Percentiles rank a stretch among this genome's conserved stretches.
Evolutionary conservation across 768 basidiomycete genomes (phyloP).

Genomic region (Macrolepiota dolichaula): DNA sequence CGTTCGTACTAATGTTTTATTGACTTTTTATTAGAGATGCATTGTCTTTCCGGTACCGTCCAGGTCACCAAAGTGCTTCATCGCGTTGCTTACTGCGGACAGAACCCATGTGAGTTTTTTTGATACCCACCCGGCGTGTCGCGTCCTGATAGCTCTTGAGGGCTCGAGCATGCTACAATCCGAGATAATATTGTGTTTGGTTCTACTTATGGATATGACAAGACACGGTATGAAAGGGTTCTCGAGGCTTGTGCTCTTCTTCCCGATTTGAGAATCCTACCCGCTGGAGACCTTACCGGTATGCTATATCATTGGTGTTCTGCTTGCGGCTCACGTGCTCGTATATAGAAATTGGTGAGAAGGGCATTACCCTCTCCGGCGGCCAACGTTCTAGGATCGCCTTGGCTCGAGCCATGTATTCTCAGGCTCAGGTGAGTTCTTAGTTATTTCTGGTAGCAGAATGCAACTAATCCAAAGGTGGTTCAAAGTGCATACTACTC

Average conservation of each 20-base stretch:
- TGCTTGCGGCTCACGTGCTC: neutral
- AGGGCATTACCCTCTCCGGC: slow-evolving; percentile 72
- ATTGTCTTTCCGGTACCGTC: slow-evolving; percentile 51
- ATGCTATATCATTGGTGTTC: slow-evolving; percentile 4
- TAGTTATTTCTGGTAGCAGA: too few species aligned
- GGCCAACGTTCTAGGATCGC: slow-evolving; percentile 74
- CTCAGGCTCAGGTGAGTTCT: slow-evolving; percentile 48
- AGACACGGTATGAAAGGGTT: slow-evolving; percentile 60
- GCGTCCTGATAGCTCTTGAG: slow-evolving; percentile 24
- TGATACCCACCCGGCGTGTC: neutral
- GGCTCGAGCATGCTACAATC: slow-evolving; percentile 81
- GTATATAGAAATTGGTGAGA: slow-evolving; percentile 68
- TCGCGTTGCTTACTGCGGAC: slow-evolving; percentile 66
- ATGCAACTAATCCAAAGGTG: neutral
- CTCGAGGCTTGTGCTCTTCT: slow-evolving; percentile 72
- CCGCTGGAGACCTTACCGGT: slow-evolving; percentile 79
- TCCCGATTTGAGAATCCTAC: slow-evolving; percentile 69
- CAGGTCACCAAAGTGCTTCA: slow-evolving; percentile 53
- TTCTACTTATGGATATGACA: slow-evolving; percentile 53
- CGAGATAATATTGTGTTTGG: slow-evolving; percentile 81
- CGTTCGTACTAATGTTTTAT: slow-evolving; percentile 1
- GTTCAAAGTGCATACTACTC: slow-evolving; percentile 50
- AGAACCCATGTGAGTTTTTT: slow-evolving; percentile 53
- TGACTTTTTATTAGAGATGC: slow-evolving; percentile 45
- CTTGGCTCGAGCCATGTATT: slow-evolving; percentile 79